phyloP scores from a whole-genome alignment of 2,329 filamentous ascomycete genomes.

The Beauveria pseudobassiana region DNA sequence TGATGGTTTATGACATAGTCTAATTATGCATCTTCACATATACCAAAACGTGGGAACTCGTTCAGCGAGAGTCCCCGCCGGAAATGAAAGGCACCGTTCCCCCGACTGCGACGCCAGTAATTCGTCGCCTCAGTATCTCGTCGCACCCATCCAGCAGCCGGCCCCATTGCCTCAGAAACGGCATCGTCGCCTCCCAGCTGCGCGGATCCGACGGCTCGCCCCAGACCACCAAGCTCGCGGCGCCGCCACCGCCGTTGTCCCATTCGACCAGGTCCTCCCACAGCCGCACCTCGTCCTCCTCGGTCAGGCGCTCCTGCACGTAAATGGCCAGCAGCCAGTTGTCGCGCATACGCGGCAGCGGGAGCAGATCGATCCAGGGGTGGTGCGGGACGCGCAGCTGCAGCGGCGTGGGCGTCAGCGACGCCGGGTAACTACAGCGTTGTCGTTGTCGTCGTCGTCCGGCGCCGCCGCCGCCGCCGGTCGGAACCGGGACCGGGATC shows the following conservation, averaged over 20 bases:
- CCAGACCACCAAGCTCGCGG: constrained; percentile 32
- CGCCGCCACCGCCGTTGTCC: background rate
- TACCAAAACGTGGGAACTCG: too few relatives aligned
- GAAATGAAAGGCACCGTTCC: background rate
- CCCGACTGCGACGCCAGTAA: constrained; percentile 18
- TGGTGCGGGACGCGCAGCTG: constrained; percentile 20
- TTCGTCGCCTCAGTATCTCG: constrained; percentile 30
- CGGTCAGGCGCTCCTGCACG: background rate
- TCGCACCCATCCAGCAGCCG: constrained; percentile 28
- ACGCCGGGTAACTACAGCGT: background rate
- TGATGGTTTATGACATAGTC: too few relatives aligned
- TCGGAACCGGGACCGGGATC: background rate
- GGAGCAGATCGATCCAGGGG: constrained; percentile 30
- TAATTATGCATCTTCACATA: too few relatives aligned
- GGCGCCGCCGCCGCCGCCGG: background rate
- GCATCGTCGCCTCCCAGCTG: constrained; percentile 40
- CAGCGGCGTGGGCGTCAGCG: constrained; percentile 5
- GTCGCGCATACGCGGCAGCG: constrained; percentile 26
- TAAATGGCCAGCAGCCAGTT: constrained; percentile 20
- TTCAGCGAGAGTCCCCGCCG: too few relatives aligned
- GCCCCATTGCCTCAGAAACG: constrained; percentile 37
- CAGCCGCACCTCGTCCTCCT: background rate
- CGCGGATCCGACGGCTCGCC: constrained; percentile 36
- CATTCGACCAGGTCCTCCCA: background rate
- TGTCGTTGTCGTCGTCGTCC: background rate